phyloP scores from a whole-genome alignment of 2,329 filamentous ascomycete genomes.

The Colletotrichum sp. region DNA sequence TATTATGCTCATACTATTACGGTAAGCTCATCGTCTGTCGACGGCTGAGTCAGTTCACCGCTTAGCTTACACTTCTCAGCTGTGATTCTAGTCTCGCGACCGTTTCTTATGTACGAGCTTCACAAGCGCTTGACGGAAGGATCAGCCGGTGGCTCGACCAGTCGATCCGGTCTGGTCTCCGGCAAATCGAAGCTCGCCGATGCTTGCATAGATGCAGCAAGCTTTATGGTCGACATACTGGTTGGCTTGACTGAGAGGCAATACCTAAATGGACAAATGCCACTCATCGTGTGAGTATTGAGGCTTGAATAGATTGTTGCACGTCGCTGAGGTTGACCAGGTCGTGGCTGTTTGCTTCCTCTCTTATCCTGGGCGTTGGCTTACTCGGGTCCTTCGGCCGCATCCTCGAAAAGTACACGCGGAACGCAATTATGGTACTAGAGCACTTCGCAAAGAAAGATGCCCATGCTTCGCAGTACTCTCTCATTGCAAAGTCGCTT shows the following conservation, averaged over 20 bases:
- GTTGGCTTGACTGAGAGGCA: constrained; percentile 47
- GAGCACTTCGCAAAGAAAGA: constrained; percentile 55
- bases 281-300: constrained; percentile 54
- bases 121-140: constrained; percentile 47
- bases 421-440: constrained; percentile 50
- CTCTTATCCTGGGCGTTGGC: constrained; percentile 56
- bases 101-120: constrained; percentile 62
- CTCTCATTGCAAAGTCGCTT: constrained; percentile 57
- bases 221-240: constrained; percentile 56
- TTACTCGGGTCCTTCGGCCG: constrained; percentile 57
- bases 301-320: neutral
- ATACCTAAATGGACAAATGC: constrained; percentile 48
- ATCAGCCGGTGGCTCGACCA: neutral
- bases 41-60: too few relatives aligned
- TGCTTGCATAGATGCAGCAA: constrained; percentile 60
- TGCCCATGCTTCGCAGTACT: constrained; percentile 57
- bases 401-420: constrained; percentile 55
- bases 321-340: constrained; percentile 29
- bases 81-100: constrained; percentile 61
- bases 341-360: constrained; percentile 60
- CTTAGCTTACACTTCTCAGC: constrained; percentile 27
- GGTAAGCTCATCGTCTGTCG: neutral
- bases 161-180: constrained; percentile 29
- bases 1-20: constrained; percentile 60
- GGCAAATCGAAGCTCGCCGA: constrained; percentile 57